Conservation (phyloP, 23 red algal species). For the Cyanidioschyzon merolae region DNA sequence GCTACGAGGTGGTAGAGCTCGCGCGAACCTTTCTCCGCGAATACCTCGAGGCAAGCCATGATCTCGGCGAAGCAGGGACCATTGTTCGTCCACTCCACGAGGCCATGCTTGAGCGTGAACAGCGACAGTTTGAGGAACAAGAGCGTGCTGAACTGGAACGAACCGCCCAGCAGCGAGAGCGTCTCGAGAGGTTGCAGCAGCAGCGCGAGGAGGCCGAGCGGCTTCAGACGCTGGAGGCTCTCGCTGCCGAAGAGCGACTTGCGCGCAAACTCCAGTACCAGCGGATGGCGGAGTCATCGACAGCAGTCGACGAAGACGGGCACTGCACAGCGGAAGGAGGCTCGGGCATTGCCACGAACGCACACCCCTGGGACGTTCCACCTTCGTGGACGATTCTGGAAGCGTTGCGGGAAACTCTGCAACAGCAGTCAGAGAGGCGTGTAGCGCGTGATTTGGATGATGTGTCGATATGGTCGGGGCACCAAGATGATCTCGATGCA, state of each 20-base stretch:
- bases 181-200: background rate
- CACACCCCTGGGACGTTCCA: background rate
- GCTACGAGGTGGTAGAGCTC: slow-evolving; percentile 6
- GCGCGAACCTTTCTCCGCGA: background rate
- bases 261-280: background rate
- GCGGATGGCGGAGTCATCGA: background rate
- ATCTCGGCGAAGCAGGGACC: background rate
- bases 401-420: background rate
- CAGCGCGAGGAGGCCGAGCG: background rate
- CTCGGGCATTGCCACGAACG: too few species aligned
- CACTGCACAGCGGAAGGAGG: background rate
- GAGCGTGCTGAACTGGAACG: background rate
- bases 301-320: background rate
- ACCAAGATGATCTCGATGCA: too few species aligned
- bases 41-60: background rate
- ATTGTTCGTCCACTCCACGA: background rate
- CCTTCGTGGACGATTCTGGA: background rate
- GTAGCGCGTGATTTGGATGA: too few species aligned
- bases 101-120: slow-evolving; percentile 7
- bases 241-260: slow-evolving; percentile 8
- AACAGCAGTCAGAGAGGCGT: background rate
- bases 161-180: background rate
- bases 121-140: background rate
- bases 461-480: too few species aligned
- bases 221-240: background rate